Evolutionary conservation across 2,329 filamentous ascomycete genomes (phyloP), one percentile per base, ranked within the genome.

Genomic region (Fusarium foetens): DNA sequence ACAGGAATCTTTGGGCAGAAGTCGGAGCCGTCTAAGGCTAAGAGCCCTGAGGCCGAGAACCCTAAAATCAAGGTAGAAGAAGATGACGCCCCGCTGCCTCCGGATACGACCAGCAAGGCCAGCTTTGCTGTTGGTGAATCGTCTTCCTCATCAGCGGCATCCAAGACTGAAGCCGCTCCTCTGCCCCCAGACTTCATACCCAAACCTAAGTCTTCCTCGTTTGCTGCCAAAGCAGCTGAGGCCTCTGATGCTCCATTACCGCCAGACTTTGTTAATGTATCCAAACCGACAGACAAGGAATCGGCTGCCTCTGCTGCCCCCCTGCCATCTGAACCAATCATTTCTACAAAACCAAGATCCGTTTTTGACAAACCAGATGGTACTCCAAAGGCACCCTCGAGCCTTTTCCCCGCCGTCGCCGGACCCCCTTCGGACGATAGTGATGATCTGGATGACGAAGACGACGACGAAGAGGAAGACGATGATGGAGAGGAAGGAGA

Each of bases 81-180:
- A 41, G 73, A 78, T 62, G 81, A 81, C 66, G 79, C 76, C 27
- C 87, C 88, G 63, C 79, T 89, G 8, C 87, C 88, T 38, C 87
- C 88, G 27, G 87, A 89, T 68, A 80, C 86, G 63, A 88, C 83
- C 59, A 90, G 87, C 83, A 88, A 86, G 81, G 79, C 81, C 64
- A 78, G 81, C 55, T 89, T 84, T 75, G 80, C 83, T 54, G 72
- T 87, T 42, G 86, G 84, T 52, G 85, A 87, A 66, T 87, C 86
- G 23, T 86, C 85, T 39, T 87, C 86, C 46, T 88, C 87, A 66
- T 89, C 87, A 51, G 81, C 83, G 48, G 29, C 65, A 25, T 85
- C 86, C 1, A 79, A 78, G 46, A 39, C 69, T 4, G 76, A 77
- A 70, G 80, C 79, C 66, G 81, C 76, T 39, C 85, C 86, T 63